Evolutionary conservation across 805 yeast species (phyloP).

Genomic region (Starmerella sp.): DNA sequence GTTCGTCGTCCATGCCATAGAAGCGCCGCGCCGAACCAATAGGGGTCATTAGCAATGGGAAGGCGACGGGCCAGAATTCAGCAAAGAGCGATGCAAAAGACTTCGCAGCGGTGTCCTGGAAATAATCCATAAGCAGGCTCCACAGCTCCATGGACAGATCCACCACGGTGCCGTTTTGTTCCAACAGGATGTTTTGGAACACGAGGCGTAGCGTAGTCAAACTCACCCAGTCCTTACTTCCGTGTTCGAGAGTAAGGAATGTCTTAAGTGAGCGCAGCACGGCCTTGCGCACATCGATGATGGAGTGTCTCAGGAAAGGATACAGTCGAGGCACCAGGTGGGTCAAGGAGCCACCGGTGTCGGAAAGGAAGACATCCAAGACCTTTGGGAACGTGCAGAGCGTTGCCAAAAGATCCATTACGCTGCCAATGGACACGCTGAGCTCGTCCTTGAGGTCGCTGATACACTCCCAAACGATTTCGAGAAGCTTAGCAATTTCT

Average conservation of each 20-base stretch:
- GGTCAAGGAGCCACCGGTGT: constrained; percentile 51
- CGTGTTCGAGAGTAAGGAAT: constrained; percentile 44
- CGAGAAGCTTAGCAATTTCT: constrained; percentile 37
- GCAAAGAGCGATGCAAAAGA: neutral
- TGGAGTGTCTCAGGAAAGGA: constrained; percentile 89
- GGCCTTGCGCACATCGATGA: constrained; percentile 78
- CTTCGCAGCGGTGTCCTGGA: neutral
- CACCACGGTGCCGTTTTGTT: constrained; percentile 69
- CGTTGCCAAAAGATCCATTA: constrained; percentile 85
- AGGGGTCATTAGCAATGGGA: constrained; percentile 74
- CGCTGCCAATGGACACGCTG: constrained; percentile 89
- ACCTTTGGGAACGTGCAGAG: constrained; percentile 75
- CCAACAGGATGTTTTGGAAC: constrained; percentile 79
- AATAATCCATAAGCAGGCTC: constrained; percentile 35
- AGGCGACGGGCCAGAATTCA: constrained; percentile 35
- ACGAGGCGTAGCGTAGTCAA: constrained; percentile 61
- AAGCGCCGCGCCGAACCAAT: constrained; percentile 85
- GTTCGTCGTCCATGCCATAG: constrained; percentile 68
- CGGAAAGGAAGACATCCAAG: constrained; percentile 52
- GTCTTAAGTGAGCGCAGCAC: constrained; percentile 72
- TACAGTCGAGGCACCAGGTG: constrained; percentile 77
- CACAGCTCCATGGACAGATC: constrained; percentile 54
- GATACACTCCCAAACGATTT: constrained; percentile 84
- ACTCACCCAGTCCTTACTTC: constrained; percentile 58
- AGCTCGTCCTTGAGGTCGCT: constrained; percentile 81